phyloP scores from a whole-genome alignment of 441 rosid species.

The Cnidoscolus chayamansa region DNA sequence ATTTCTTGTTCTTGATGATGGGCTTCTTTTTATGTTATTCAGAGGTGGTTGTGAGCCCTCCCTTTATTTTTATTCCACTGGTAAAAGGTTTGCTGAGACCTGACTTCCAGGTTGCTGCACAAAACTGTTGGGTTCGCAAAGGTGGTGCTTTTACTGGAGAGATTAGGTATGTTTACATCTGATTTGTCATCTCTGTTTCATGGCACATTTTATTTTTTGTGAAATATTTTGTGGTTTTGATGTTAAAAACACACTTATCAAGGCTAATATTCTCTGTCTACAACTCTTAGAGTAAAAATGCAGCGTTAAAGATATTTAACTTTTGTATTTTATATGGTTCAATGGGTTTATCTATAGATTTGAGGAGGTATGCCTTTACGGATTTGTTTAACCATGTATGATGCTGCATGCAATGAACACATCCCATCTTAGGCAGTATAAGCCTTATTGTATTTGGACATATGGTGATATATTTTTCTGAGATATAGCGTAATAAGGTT shows the following conservation, averaged over 20 bases:
- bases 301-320: background rate
- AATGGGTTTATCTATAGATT: background rate
- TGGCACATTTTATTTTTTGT: background rate
- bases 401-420: background rate
- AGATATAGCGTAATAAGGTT: background rate
- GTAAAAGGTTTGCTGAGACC: constrained; percentile 48
- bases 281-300: background rate
- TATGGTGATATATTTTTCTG: background rate
- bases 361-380: background rate
- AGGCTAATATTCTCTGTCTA: background rate
- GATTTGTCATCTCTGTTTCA: background rate
- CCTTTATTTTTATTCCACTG: constrained; percentile 53
- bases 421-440: background rate
- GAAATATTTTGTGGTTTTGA: background rate
- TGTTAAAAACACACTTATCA: background rate
- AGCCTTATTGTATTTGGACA: background rate
- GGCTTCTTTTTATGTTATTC: constrained; percentile 5
- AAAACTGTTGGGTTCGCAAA: constrained; percentile 69
- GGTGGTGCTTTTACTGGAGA: constrained; percentile 79
- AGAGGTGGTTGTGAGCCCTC: constrained; percentile 83
- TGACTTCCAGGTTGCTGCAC: constrained; percentile 66
- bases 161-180: constrained; percentile 43
- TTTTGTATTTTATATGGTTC: background rate
- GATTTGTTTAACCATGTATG: background rate
- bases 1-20: background rate